Conservation (phyloP, 1,284 basidiomycete species). For the Malassezia equina region DNA sequence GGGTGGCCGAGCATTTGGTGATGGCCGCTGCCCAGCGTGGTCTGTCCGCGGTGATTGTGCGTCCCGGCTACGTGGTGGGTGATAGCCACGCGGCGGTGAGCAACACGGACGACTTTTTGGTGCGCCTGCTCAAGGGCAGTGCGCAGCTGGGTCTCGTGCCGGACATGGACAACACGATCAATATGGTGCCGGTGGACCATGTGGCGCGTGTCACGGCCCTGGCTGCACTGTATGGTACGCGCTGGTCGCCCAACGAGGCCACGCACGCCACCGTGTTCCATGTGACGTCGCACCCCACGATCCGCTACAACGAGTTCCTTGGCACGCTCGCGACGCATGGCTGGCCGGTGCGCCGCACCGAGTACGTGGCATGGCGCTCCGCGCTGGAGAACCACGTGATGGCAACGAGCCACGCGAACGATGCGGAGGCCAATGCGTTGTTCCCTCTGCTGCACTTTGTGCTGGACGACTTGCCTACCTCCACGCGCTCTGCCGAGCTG, state of each 20-base stretch:
- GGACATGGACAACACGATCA: slow-evolving; percentile 95
- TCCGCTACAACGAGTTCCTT: slow-evolving; percentile 83
- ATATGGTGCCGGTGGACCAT: slow-evolving; percentile 96
- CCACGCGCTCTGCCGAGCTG: slow-evolving; percentile 84
- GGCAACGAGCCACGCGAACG: slow-evolving; percentile 49
- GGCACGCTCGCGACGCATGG: slow-evolving; percentile 68
- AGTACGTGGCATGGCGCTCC: slow-evolving; percentile 85
- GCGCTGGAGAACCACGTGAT: slow-evolving; percentile 90
- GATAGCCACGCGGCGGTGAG: slow-evolving; percentile 72
- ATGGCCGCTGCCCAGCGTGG: slow-evolving; percentile 82
- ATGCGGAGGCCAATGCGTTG: slow-evolving; percentile 80
- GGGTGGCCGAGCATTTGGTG: slow-evolving; percentile 91
- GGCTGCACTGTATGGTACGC: slow-evolving; percentile 28
- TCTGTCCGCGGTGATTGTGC: slow-evolving; percentile 73
- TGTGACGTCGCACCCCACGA: slow-evolving; percentile 72
- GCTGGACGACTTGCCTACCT: slow-evolving; percentile 88
- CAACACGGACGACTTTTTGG: slow-evolving; percentile 98
- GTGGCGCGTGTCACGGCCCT: slow-evolving; percentile 70
- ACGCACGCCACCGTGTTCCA: slow-evolving; percentile 66
- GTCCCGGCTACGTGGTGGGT: slow-evolving; percentile 92
- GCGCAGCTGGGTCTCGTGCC: slow-evolving; percentile 88
- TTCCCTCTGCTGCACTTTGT: slow-evolving; percentile 97
- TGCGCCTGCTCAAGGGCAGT: slow-evolving; percentile 95
- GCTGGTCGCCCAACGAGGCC: slow-evolving; percentile 12
- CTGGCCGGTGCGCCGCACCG: slow-evolving; percentile 65